Conservation (phyloP, 306 rosid genomes). For the Clitoria ternatea region DNA sequence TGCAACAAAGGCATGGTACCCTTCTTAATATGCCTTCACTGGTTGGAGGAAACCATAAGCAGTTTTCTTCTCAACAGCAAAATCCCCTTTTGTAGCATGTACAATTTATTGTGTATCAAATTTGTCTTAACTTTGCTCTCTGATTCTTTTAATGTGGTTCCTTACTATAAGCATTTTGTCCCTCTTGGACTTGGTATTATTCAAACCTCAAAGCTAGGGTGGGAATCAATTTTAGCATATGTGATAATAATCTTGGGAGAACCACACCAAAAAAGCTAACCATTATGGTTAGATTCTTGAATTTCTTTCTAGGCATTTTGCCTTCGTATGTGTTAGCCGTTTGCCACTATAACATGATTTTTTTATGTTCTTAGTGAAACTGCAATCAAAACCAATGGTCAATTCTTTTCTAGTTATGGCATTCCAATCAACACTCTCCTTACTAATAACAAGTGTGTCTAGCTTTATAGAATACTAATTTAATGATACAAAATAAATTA, state of each 20-base stretch:
- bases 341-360: too few relatives aligned
- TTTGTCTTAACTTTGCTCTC: constrained; percentile 12
- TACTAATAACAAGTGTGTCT: too few relatives aligned
- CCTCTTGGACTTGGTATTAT: constrained; percentile 17
- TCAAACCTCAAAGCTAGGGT: background rate
- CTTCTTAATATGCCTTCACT: constrained; percentile 77
- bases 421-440: background rate
- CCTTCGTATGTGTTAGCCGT: too few relatives aligned
- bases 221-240: background rate
- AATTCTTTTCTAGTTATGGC: too few relatives aligned
- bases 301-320: too few relatives aligned
- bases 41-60: constrained; percentile 79
- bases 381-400: too few relatives aligned
- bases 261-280: too few relatives aligned
- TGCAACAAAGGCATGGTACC: constrained; percentile 81
- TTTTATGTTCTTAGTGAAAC: too few relatives aligned
- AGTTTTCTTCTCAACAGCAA: constrained; percentile 77
- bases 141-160: constrained; percentile 13
- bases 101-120: constrained; percentile 5
- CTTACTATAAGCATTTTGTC: background rate
- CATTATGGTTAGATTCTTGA: too few relatives aligned
- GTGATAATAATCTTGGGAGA: too few relatives aligned
- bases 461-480: too few relatives aligned
- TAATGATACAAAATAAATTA: too few relatives aligned
- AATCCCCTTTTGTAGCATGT: constrained; percentile 91